phyloP scores from a whole-genome alignment of 2,329 filamentous ascomycete genomes.

The Phaeosphaeria sp. region DNA sequence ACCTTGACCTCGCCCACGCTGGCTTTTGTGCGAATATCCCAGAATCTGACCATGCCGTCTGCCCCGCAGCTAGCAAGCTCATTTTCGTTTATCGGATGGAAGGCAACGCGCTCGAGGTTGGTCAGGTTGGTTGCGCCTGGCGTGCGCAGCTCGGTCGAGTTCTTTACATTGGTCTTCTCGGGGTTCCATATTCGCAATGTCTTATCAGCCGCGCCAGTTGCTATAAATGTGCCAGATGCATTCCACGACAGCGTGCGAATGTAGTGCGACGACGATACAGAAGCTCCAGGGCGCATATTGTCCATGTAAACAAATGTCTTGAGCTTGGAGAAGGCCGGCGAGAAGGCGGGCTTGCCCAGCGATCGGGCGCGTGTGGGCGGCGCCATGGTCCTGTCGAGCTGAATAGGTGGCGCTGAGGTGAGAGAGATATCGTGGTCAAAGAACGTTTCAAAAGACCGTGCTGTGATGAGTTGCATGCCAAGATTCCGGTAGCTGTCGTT shows the following conservation, averaged over 20 bases:
- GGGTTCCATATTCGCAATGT: constrained; percentile 82
- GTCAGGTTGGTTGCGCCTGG: constrained; percentile 49
- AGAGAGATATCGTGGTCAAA: background rate
- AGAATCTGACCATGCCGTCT: constrained; percentile 78
- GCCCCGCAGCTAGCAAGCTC: constrained; percentile 77
- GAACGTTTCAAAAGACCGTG: background rate
- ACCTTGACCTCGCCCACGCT: constrained; percentile 72
- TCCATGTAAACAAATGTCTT: constrained; percentile 73
- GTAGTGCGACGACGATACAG: constrained; percentile 41
- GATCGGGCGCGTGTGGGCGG: constrained; percentile 58
- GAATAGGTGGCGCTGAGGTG: background rate
- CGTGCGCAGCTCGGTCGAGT: constrained; percentile 77
- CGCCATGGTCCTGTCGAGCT: constrained; percentile 28
- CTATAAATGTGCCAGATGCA: constrained; percentile 80
- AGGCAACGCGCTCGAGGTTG: constrained; percentile 74
- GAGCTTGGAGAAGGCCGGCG: constrained; percentile 68
- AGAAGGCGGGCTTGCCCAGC: constrained; percentile 73
- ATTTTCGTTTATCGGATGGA: constrained; percentile 77
- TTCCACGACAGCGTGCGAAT: constrained; percentile 88
- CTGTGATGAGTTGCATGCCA: background rate
- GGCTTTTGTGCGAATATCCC: constrained; percentile 77
- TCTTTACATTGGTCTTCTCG: constrained; percentile 74
- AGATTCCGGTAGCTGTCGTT: background rate
- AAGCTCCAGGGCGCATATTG: constrained; percentile 39
- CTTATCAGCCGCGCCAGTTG: constrained; percentile 76